phyloP scores from a whole-genome alignment of 2,329 filamentous ascomycete species.

The Aspergillus texensis region DNA sequence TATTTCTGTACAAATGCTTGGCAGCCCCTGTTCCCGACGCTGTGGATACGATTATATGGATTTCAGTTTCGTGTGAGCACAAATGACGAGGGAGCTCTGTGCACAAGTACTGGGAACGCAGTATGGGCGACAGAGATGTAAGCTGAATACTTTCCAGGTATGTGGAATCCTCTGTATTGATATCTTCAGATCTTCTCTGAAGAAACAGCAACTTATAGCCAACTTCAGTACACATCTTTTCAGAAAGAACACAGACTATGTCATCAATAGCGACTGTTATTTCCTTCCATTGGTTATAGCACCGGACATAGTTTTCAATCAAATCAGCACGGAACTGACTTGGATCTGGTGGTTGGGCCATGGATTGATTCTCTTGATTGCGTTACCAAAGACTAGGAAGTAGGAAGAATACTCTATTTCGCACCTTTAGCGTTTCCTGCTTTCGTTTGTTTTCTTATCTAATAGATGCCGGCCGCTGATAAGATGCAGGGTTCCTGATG shows the following conservation, averaged over 20 bases:
- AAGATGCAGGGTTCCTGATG: neutral
- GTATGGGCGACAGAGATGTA: constrained; percentile 16
- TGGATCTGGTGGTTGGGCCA: neutral
- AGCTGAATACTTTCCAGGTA: constrained; percentile 23
- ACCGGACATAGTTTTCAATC: constrained; percentile 21
- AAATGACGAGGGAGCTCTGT: constrained; percentile 28
- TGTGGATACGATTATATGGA: constrained; percentile 69
- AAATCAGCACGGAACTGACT: neutral
- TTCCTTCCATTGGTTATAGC: constrained; percentile 17
- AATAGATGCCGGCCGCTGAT: neutral
- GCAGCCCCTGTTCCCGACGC: constrained; percentile 66
- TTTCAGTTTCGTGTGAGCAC: neutral
- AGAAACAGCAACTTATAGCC: constrained; percentile 29
- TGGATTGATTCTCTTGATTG: neutral
- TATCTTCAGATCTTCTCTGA: constrained; percentile 4
- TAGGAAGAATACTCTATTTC: neutral
- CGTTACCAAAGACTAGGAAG: neutral
- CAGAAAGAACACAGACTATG: constrained; percentile 30
- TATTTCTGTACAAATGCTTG: constrained; percentile 55
- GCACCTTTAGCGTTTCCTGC: neutral
- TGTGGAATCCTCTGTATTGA: neutral
- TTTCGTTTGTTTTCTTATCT: neutral
- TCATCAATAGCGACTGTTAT: constrained; percentile 21
- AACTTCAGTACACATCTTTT: neutral
- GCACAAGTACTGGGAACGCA: constrained; percentile 22